Evolutionary conservation across 805 yeast genomes (phyloP).

Genomic region (Wickerhamiella sergipiensis): DNA sequence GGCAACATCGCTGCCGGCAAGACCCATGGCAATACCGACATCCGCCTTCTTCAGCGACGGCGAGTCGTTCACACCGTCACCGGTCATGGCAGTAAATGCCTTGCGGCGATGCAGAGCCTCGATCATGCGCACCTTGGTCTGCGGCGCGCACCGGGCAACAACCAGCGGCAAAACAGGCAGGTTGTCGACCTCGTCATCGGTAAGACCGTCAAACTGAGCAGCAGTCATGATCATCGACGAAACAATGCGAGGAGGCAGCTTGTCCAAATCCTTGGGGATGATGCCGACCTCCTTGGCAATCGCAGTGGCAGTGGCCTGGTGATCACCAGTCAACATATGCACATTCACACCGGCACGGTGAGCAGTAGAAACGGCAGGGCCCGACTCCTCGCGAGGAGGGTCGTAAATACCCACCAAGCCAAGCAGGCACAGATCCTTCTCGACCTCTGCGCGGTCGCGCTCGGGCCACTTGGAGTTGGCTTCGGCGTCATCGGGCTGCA

Average conservation of each 20-base stretch:
- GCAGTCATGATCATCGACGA: constrained; percentile 67
- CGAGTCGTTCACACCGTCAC: constrained; percentile 97
- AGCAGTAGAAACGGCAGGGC: constrained; percentile 48
- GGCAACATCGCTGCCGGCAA: constrained; percentile 74
- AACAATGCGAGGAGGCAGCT: constrained; percentile 39
- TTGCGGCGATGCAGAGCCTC: constrained; percentile 56
- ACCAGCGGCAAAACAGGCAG: constrained; percentile 61
- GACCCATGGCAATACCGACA: constrained; percentile 77
- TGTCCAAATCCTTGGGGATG: constrained; percentile 45
- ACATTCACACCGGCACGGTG: constrained; percentile 67
- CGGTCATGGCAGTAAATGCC: constrained; percentile 72
- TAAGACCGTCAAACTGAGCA: constrained; percentile 47
- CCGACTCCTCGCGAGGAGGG: constrained; percentile 63
- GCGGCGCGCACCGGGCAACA: constrained; percentile 74
- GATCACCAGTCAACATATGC: constrained; percentile 75
- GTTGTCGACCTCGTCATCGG: constrained; percentile 45
- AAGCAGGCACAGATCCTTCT: constrained; percentile 39
- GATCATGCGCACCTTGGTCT: constrained; percentile 68
- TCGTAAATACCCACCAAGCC: constrained; percentile 71
- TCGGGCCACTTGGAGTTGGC: constrained; percentile 5
- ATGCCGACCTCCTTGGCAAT: constrained; percentile 76
- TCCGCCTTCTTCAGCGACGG: constrained; percentile 87
- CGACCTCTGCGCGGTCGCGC: constrained; percentile 32
- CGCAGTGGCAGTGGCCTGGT: constrained; percentile 63
- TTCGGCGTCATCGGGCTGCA: constrained; percentile 13